A percentile compares a stretch with the other conserved stretches of the same genome.
Evolutionary conservation across 371 early-diverging fungal genomes (phyloP).

Genomic region (Syncephalastrum contaminatum): DNA sequence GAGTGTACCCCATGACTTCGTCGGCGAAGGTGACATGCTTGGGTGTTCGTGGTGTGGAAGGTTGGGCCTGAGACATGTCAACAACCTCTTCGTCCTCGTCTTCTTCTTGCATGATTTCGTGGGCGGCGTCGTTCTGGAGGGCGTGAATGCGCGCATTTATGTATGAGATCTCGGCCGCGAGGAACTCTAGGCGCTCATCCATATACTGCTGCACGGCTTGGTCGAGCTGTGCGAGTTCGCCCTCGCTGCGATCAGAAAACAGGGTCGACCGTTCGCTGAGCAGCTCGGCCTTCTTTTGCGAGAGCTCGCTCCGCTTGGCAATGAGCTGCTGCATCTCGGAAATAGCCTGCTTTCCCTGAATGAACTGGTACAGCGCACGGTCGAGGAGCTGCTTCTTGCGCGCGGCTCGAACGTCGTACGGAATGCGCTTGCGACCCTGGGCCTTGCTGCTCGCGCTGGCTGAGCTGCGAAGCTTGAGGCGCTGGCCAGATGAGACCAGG

Average conservation of each 20-base stretch:
- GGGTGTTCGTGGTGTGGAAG: conserved; percentile 7
- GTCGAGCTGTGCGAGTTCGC: conserved; percentile 34
- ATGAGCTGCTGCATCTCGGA: conserved; percentile 41
- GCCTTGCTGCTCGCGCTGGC: conserved; percentile 11
- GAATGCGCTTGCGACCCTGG: background rate
- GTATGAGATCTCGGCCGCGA: conserved; percentile 79
- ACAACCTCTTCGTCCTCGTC: conserved; percentile 24
- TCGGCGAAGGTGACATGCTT: conserved; percentile 45
- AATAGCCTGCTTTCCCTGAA: conserved; percentile 46
- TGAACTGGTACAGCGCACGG: conserved; percentile 41
- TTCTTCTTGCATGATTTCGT: conserved; percentile 45
- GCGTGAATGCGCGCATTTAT: conserved; percentile 69
- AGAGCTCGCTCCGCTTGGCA: conserved; percentile 54
- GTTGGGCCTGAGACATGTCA: conserved; percentile 7
- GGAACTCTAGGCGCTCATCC: conserved; percentile 81
- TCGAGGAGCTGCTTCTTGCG: conserved; percentile 62
- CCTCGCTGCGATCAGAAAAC: conserved; percentile 50
- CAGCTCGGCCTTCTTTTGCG: conserved; percentile 64
- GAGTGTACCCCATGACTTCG: conserved; percentile 17
- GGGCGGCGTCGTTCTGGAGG: conserved; percentile 67
- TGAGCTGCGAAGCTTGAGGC: conserved; percentile 8
- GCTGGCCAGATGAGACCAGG: conserved; percentile 13
- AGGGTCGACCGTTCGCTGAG: conserved; percentile 64
- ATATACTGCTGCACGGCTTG: conserved; percentile 63
- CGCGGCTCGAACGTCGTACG: conserved; percentile 28